Evolutionary conservation across 257 asterid genomes (phyloP).

Genomic region (Przewalskia tangutica): DNA sequence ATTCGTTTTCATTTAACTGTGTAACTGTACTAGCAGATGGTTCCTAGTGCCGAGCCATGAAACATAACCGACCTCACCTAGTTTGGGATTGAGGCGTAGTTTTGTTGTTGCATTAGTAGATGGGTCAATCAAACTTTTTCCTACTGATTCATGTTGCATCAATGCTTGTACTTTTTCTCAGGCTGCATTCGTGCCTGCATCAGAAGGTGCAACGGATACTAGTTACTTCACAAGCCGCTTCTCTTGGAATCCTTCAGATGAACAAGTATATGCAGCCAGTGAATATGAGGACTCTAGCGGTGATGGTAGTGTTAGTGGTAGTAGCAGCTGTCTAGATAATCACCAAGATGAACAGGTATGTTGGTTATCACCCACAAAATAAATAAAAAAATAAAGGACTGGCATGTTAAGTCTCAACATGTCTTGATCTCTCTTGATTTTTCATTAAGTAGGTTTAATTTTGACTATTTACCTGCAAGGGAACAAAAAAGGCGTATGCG

Average conservation of each 20-base stretch:
- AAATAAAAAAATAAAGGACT: not conserved
- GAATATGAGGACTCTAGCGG: slow-evolving; percentile 88
- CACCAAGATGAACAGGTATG: slow-evolving; percentile 86
- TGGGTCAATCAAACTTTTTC: not conserved
- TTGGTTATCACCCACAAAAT: not conserved
- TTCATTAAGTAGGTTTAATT: not conserved
- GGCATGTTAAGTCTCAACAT: not conserved
- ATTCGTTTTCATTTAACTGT: not conserved
- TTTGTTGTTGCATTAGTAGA: not conserved
- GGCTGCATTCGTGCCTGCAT: slow-evolving; percentile 96
- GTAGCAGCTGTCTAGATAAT: slow-evolving; percentile 83
- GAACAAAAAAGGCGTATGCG: too few relatives aligned
- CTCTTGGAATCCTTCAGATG: slow-evolving; percentile 95
- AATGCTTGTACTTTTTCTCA: slow-evolving; percentile 14
- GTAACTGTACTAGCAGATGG: not conserved
- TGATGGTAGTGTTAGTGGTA: slow-evolving; percentile 73
- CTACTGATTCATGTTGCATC: not conserved
- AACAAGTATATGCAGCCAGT: slow-evolving; percentile 70
- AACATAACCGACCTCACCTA: not conserved
- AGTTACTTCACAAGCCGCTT: slow-evolving; percentile 93
- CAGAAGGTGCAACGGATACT: slow-evolving; percentile 88
- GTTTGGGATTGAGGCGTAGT: not conserved
- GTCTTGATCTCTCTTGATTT: not conserved
- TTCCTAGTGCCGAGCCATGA: not conserved
- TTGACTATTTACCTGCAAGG: slow-evolving; percentile 6